These are phyloP conservation scores for Botrytis paeoniae DNA, from an alignment of 2,329 filamentous ascomycete species.

Conservation along the genomic window DNA sequence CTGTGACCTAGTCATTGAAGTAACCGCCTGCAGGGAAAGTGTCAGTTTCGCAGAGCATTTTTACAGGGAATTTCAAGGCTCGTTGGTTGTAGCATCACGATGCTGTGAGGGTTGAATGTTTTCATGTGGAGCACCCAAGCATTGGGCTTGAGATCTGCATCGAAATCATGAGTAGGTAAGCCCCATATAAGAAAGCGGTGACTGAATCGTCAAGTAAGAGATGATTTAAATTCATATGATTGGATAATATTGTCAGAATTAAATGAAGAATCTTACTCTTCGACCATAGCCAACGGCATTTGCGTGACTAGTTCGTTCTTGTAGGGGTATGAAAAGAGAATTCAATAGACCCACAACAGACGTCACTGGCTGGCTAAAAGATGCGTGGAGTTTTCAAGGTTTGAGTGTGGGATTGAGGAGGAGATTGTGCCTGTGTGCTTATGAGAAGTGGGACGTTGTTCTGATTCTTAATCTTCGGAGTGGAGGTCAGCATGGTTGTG, in stretches of 20 bases:
- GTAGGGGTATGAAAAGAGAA: constrained; percentile 4
- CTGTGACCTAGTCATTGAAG: neutral
- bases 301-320: neutral
- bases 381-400: constrained; percentile 1
- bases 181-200: constrained; percentile 10
- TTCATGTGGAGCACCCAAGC: neutral
- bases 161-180: neutral
- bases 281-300: constrained; percentile 1
- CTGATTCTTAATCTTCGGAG: neutral
- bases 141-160: constrained; percentile 16
- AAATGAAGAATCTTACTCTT: constrained; percentile 3
- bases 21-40: constrained; percentile 4
- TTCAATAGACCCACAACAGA: constrained; percentile 12
- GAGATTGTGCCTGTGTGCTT: neutral
- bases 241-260: neutral
- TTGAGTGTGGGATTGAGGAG: constrained; percentile 7
- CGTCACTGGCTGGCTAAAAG: constrained; percentile 10
- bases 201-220: neutral
- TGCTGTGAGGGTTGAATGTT: neutral
- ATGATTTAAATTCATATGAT: neutral
- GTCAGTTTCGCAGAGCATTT: neutral
- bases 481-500: neutral
- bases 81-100: constrained; percentile 7
- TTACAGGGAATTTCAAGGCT: constrained; percentile 1
- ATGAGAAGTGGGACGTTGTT: neutral